phyloP scores from a whole-genome alignment of 176 grass and related monocot species.

The Cocos nucifera region DNA sequence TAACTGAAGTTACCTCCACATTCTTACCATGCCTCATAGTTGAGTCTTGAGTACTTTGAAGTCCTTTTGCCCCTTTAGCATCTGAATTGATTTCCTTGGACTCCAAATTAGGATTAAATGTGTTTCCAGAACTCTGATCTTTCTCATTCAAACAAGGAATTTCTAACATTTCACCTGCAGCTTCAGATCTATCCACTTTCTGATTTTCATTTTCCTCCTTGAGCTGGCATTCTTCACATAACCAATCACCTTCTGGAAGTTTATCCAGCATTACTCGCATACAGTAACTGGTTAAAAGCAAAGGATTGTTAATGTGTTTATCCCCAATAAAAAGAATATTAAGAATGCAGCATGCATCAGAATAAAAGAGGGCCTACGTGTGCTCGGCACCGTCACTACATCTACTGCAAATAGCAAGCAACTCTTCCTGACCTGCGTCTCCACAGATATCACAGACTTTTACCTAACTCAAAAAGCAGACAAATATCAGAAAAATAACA shows the following conservation, averaged over 20 bases:
- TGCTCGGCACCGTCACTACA: slow-evolving; percentile 95
- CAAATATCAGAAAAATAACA: no score
- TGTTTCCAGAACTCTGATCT: slow-evolving; percentile 10
- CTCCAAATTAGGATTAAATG: slow-evolving; percentile 22
- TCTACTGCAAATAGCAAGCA: slow-evolving; percentile 74
- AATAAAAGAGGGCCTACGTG: slow-evolving; percentile 36
- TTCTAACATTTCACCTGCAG: slow-evolving; percentile 28
- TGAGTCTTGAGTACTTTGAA: slow-evolving; percentile 20
- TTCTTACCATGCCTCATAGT: slow-evolving; percentile 30
- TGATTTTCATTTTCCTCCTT: slow-evolving; percentile 43
- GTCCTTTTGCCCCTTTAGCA: slow-evolving; percentile 22
- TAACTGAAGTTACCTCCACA: slow-evolving; percentile 12
- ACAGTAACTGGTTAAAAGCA: slow-evolving; percentile 69
- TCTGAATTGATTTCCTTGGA: slow-evolving; percentile 32
- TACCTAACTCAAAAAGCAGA: slow-evolving; percentile 28
- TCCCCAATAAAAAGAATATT: no score
- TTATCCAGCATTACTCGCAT: slow-evolving; percentile 69
- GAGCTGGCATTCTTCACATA: slow-evolving; percentile 88
- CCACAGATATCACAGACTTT: slow-evolving; percentile 98
- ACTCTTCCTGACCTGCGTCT: slow-evolving; percentile 84
- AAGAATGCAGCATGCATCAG: no score
- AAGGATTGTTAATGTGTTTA: neutral
- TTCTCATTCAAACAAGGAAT: slow-evolving; percentile 22
- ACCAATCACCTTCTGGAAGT: slow-evolving; percentile 76
- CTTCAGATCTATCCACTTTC: slow-evolving; percentile 32